Conservation (phyloP, 2,329 filamentous ascomycete genomes). For the Pseudogymnoascus sp. region DNA sequence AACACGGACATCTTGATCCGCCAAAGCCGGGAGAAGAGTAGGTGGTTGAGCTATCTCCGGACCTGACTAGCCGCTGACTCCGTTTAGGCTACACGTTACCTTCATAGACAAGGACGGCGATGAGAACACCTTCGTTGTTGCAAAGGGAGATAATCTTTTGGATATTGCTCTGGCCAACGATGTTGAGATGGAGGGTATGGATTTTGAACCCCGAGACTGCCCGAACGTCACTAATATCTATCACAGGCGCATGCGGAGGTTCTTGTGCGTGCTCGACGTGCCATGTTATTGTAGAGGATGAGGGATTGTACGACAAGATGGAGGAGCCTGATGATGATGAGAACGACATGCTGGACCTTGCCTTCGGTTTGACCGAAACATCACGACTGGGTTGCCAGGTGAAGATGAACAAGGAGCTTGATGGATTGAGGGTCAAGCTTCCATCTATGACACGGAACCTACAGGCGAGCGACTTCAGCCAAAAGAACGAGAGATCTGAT, state of each 20-base stretch:
- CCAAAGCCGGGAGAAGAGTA: constrained; percentile 92
- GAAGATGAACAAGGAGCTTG: constrained; percentile 79
- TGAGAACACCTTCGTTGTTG: constrained; percentile 68
- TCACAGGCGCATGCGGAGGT: constrained; percentile 72
- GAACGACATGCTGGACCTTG: constrained; percentile 67
- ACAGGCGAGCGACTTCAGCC: constrained; percentile 83
- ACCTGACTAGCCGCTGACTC: constrained; percentile 12
- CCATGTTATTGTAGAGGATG: constrained; percentile 61
- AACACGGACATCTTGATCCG: constrained; percentile 72
- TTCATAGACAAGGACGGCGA: constrained; percentile 88
- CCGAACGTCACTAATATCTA: constrained; percentile 8
- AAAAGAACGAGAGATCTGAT: constrained; percentile 27
- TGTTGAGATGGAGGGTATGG: constrained; percentile 84
- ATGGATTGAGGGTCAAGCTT: constrained; percentile 76
- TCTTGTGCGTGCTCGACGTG: constrained; percentile 70
- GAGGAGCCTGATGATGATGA: constrained; percentile 53
- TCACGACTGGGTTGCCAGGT: constrained; percentile 48
- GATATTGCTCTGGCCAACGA: constrained; percentile 94
- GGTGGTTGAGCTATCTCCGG: constrained; percentile 25
- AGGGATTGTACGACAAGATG: constrained; percentile 56
- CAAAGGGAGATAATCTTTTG: constrained; percentile 82
- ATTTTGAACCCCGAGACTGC: not conserved
- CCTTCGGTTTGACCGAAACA: constrained; percentile 66
- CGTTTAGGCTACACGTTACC: constrained; percentile 67
- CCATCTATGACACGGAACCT: constrained; percentile 93